A percentile compares a stretch with the other conserved stretches of the same genome.
Evolutionary conservation across 805 yeast species (phyloP).

Genomic region (Sugiyamaella qingdaonensis): DNA sequence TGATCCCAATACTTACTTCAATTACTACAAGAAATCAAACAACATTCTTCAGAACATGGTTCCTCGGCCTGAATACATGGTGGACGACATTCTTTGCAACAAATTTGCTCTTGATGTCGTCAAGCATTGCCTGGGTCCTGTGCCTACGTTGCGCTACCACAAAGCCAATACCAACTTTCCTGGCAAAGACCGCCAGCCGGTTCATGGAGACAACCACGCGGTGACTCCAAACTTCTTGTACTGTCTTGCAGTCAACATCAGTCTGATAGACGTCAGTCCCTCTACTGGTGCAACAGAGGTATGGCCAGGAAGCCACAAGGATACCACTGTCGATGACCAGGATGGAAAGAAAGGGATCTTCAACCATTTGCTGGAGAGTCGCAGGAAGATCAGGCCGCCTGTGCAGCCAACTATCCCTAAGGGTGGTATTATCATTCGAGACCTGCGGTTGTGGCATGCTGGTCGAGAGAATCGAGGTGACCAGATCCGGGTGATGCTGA

Average conservation of each 20-base stretch:
- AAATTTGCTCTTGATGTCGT: conserved; percentile 13
- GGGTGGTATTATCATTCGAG: conserved; percentile 21
- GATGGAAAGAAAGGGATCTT: neutral
- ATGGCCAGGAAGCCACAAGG: conserved; percentile 22
- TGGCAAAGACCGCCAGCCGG: conserved; percentile 17
- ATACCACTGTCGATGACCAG: conserved; percentile 9
- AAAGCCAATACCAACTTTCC: conserved; percentile 18
- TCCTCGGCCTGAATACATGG: neutral
- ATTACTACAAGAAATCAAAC: neutral
- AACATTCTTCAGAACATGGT: conserved; percentile 2
- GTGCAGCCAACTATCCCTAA: conserved; percentile 16
- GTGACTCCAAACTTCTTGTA: conserved; percentile 5
- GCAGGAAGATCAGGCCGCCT: conserved; percentile 15
- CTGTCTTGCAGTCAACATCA: conserved; percentile 16
- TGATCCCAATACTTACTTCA: neutral
- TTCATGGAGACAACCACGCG: conserved; percentile 15
- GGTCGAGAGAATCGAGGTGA: conserved; percentile 10
- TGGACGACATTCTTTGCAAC: conserved; percentile 15
- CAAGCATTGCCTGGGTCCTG: conserved; percentile 16
- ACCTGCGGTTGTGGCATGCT: conserved; percentile 20
- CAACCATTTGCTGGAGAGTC: conserved; percentile 10
- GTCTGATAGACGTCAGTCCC: conserved; percentile 13
- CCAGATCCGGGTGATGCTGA: neutral
- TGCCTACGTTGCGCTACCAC: conserved; percentile 13
- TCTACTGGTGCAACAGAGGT: conserved; percentile 21